phyloP scores from a whole-genome alignment of 495 filamentous ascomycete genomes.

The Venustampulla echinocandica region DNA sequence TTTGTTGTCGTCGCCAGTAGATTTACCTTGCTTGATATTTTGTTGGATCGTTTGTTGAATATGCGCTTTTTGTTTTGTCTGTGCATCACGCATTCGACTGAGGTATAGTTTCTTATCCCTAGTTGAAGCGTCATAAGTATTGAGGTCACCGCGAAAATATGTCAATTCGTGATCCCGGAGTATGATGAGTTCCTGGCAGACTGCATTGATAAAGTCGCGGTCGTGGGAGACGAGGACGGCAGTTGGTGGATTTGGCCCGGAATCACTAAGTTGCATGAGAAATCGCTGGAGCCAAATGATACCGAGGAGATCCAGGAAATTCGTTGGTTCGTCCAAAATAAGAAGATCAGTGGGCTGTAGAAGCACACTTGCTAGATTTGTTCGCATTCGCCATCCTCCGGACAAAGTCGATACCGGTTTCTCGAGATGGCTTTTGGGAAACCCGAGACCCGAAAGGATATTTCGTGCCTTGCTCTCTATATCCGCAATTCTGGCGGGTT shows the following conservation, averaged over 20 bases:
- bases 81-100: constrained; percentile 67
- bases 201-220: constrained; percentile 59
- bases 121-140: constrained; percentile 58
- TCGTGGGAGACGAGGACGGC: constrained; percentile 75
- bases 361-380: constrained; percentile 55
- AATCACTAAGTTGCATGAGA: constrained; percentile 41
- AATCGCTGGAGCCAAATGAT: constrained; percentile 76
- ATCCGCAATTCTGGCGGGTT: constrained; percentile 42
- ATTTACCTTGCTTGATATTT: constrained; percentile 58
- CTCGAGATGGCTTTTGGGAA: constrained; percentile 48
- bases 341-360: constrained; percentile 66
- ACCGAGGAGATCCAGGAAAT: constrained; percentile 73
- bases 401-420: constrained; percentile 56
- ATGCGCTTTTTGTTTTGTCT: constrained; percentile 66
- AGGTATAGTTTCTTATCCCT: constrained; percentile 54
- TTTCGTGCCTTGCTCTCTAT: constrained; percentile 52
- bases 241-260: constrained; percentile 32
- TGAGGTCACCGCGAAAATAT: constrained; percentile 63
- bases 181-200: constrained; percentile 70
- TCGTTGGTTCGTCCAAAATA: constrained; percentile 82
- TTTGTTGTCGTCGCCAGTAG: constrained; percentile 69
- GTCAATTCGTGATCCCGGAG: constrained; percentile 56
- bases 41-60: constrained; percentile 68
- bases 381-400: constrained; percentile 74
- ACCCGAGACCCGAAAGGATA: constrained; percentile 63